These are phyloP conservation scores for Fusarium nanum DNA, from an alignment of 2,329 filamentous ascomycete species.

Conservation along the genomic window DNA sequence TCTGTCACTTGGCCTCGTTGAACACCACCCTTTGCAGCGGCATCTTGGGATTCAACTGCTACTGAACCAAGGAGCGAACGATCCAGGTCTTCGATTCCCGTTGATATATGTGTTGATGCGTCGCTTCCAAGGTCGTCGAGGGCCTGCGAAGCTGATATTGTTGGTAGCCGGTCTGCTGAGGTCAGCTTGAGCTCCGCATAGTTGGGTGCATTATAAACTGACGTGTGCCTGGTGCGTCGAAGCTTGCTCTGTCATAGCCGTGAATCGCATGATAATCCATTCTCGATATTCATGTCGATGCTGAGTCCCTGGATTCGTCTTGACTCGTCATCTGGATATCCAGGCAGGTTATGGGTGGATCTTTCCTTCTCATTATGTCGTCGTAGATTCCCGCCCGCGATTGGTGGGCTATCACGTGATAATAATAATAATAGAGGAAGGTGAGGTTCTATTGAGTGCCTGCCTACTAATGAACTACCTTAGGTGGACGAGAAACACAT, in stretches of 20 bases:
- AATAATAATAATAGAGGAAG: not conserved
- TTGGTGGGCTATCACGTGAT: constrained; percentile 36
- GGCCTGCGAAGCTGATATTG: constrained; percentile 79
- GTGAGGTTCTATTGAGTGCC: not conserved
- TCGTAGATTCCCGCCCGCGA: not conserved
- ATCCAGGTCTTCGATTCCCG: constrained; percentile 67
- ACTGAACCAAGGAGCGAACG: constrained; percentile 50
- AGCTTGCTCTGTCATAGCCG: constrained; percentile 70
- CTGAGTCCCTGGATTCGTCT: constrained; percentile 23
- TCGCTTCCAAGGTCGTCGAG: constrained; percentile 69
- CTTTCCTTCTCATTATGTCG: not conserved
- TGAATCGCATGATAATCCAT: constrained; percentile 72
- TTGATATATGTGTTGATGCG: constrained; percentile 64
- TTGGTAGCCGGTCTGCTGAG: constrained; percentile 76
- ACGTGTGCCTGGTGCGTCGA: constrained; percentile 66
- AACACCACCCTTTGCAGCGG: constrained; percentile 65
- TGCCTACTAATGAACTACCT: not conserved
- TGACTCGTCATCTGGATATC: not conserved
- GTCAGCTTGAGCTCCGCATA: constrained; percentile 24
- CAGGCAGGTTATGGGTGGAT: constrained; percentile 25
- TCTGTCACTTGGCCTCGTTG: constrained; percentile 84
- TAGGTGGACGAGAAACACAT: not conserved
- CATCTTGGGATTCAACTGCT: constrained; percentile 25
- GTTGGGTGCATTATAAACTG: constrained; percentile 46
- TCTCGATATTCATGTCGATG: constrained; percentile 43